Evolutionary conservation across 2,329 filamentous ascomycete genomes (phyloP).

Genomic region (Aspergillus uvarum): DNA sequence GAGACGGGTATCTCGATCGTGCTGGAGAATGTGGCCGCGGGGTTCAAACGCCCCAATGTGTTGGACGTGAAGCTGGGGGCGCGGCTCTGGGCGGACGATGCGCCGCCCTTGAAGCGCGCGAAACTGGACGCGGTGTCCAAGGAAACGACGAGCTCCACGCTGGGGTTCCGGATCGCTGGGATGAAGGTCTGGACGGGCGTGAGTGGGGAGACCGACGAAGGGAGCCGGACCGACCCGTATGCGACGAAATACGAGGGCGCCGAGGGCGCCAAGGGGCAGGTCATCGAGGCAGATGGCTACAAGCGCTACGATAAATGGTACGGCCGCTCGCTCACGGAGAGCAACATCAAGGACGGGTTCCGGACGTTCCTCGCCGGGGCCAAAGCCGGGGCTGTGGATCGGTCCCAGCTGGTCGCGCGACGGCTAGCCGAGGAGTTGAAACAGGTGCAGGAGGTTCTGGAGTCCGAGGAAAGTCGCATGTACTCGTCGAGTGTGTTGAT

Average conservation of each 20-base stretch:
- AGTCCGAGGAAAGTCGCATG: slow-evolving; percentile 64
- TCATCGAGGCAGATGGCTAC: slow-evolving; percentile 53
- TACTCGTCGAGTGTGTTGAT: slow-evolving; percentile 65
- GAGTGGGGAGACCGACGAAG: slow-evolving; percentile 32
- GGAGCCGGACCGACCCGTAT: slow-evolving; percentile 35
- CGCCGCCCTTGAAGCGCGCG: slow-evolving; percentile 57
- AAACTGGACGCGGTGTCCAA: slow-evolving; percentile 60
- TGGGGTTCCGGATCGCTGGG: slow-evolving; percentile 65
- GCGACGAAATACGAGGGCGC: slow-evolving; percentile 46
- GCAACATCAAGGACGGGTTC: slow-evolving; percentile 59
- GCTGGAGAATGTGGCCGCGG: slow-evolving; percentile 77
- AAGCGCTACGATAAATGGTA: slow-evolving; percentile 66
- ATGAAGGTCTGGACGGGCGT: slow-evolving; percentile 59
- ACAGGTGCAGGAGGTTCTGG: slow-evolving; percentile 49
- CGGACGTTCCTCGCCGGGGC: slow-evolving; percentile 55
- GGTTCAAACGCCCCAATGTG: slow-evolving; percentile 83
- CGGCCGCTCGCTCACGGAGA: slow-evolving; percentile 57
- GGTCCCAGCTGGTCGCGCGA: slow-evolving; percentile 45
- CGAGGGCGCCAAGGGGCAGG: slow-evolving; percentile 45
- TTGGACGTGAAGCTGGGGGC: slow-evolving; percentile 89
- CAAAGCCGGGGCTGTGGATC: slow-evolving; percentile 41
- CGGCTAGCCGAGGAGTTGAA: slow-evolving; percentile 45
- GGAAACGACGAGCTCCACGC: slow-evolving; percentile 58
- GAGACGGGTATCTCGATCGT: slow-evolving; percentile 78
- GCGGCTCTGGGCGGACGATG: slow-evolving; percentile 77